A percentile compares a stretch with the other conserved stretches of the same genome.
Evolutionary conservation across 129 eudicot species (phyloP).

Genomic region (carrot (Daucus carota)): DH1_v3.0 NC_030384.2:32315001-32315500

Average conservation of each 20-base stretch:
- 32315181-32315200: constrained; percentile 7
- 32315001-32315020: constrained; percentile 9
- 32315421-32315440: constrained; percentile 9
- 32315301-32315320: not conserved
- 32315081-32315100: constrained; percentile 5
- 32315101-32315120: constrained; percentile 6
- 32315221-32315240: constrained; percentile 10
- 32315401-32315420: constrained; percentile 4
- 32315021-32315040: constrained; percentile 8
- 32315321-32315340: not conserved
- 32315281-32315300: not conserved
- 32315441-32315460: constrained; percentile 3
- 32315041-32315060: constrained; percentile 8
- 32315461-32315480: constrained; percentile 9
- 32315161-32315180: constrained; percentile 10
- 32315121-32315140: constrained; percentile 1
- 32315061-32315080: constrained; percentile 10
- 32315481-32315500: not conserved
- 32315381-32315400: constrained; percentile 10
- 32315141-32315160: not conserved
- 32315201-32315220: constrained; percentile 12
- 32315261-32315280: constrained; percentile 4
- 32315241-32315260: constrained; percentile 7
- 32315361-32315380: constrained; percentile 11
- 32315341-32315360: constrained; percentile 6